phyloP scores from a whole-genome alignment of 768 basidiomycete species.

The Dentipellis sp. region DNA sequence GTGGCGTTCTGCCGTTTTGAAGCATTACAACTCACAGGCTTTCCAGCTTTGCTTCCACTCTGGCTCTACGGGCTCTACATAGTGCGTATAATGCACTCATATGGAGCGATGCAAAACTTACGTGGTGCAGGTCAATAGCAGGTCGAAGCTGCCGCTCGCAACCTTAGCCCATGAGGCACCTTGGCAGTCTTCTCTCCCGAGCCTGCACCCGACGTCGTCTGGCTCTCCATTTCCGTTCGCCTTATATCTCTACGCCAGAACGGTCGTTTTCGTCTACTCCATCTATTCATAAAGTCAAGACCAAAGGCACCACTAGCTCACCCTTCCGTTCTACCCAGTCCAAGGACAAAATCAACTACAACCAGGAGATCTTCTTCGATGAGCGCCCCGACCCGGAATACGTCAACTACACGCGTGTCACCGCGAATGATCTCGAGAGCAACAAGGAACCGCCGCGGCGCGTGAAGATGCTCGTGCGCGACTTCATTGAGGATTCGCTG shows the following conservation, averaged over 20 bases:
- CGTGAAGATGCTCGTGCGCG: slow-evolving; percentile 91
- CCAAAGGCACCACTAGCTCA: neutral
- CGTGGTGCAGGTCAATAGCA: too few species aligned
- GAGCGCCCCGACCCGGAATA: slow-evolving; percentile 35
- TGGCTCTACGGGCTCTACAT: too few species aligned
- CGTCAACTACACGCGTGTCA: slow-evolving; percentile 46
- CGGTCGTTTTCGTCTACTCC: slow-evolving; percentile 4
- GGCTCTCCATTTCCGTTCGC: neutral
- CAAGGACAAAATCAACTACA: slow-evolving; percentile 73
- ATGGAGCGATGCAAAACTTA: too few species aligned
- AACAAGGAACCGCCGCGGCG: slow-evolving; percentile 53
- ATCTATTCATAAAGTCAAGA: neutral
- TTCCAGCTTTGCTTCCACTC: too few species aligned
- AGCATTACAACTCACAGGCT: too few species aligned
- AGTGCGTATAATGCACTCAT: too few species aligned
- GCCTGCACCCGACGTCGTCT: slow-evolving; percentile 4
- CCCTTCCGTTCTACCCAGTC: too few species aligned
- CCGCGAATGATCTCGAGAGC: slow-evolving; percentile 59
- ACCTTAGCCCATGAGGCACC: slow-evolving; percentile 7
- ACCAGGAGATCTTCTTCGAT: slow-evolving; percentile 47
- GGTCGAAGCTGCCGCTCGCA: neutral
- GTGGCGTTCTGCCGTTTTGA: too few species aligned
- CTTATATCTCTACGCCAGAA: neutral
- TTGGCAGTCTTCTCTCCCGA: slow-evolving; percentile 6
- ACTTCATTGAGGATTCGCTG: slow-evolving; percentile 93